Percentiles rank a stretch among this genome's conserved stretches.
These are phyloP conservation scores for Penicillium sp. DNA, from an alignment of 2,329 filamentous ascomycete species.

Conservation along the genomic window DNA sequence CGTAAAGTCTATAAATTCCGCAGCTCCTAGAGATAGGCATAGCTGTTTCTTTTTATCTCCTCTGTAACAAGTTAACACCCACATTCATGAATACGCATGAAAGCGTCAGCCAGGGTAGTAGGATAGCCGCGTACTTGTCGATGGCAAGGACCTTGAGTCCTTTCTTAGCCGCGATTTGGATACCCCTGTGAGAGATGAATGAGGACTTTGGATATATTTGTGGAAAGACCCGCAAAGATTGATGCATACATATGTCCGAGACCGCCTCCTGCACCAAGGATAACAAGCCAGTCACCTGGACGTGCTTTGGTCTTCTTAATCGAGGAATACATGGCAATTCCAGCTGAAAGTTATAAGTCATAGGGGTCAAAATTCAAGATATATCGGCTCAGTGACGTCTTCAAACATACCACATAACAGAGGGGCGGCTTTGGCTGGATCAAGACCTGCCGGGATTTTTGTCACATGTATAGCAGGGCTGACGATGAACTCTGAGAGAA, in stretches of 20 bases:
- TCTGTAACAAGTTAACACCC: slow-evolving; percentile 13
- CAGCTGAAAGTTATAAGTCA: slow-evolving; percentile 24
- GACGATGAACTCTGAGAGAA: slow-evolving; percentile 38
- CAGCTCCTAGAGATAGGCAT: slow-evolving; percentile 35
- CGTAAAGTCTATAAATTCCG: slow-evolving; percentile 36
- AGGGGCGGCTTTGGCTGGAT: slow-evolving; percentile 35
- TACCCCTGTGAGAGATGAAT: slow-evolving; percentile 26
- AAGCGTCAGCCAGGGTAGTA: background rate
- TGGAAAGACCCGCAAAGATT: background rate
- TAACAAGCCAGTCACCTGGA: slow-evolving; percentile 36
- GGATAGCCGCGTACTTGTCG: slow-evolving; percentile 29
- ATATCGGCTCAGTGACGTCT: background rate
- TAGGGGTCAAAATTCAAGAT: background rate
- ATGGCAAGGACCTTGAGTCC: slow-evolving; percentile 40
- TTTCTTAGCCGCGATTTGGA: slow-evolving; percentile 38
- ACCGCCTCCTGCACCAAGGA: slow-evolving; percentile 39
- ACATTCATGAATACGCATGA: background rate
- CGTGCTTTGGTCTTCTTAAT: slow-evolving; percentile 38
- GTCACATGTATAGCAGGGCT: slow-evolving; percentile 38
- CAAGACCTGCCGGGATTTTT: slow-evolving; percentile 33
- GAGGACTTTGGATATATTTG: background rate
- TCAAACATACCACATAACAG: slow-evolving; percentile 36
- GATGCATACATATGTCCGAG: slow-evolving; percentile 39
- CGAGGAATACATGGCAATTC: slow-evolving; percentile 41
- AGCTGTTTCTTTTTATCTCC: slow-evolving; percentile 36